Conservation (phyloP, 257 asterid species). For the Parsonsia alboflavescens region DNA sequence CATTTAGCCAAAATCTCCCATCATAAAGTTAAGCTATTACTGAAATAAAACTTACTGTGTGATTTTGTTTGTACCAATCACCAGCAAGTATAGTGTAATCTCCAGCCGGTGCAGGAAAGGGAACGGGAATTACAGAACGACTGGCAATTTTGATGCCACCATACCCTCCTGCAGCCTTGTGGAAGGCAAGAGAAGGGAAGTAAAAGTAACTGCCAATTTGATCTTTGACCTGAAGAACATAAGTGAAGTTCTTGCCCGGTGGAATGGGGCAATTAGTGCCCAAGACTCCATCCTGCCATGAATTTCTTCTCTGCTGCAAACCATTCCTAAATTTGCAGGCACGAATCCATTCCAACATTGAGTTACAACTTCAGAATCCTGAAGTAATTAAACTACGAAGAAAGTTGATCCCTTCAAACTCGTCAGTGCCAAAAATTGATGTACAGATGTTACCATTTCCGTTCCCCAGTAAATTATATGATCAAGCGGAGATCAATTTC, state of each 20-base stretch:
- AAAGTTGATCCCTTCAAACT: neutral
- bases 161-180: constrained; percentile 25
- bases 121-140: constrained; percentile 22
- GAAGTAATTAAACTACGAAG: neutral
- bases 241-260: constrained; percentile 35
- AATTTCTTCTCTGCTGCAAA: constrained; percentile 36
- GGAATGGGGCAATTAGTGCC: constrained; percentile 41
- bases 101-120: constrained; percentile 21
- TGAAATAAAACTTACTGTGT: constrained; percentile 10
- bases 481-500: neutral
- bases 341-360: neutral
- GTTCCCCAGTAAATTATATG: neutral
- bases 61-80: constrained; percentile 24
- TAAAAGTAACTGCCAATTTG: constrained; percentile 38
- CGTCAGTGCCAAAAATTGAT: neutral
- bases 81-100: constrained; percentile 22
- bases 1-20: neutral
- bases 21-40: neutral
- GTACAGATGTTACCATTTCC: neutral
- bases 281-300: constrained; percentile 45
- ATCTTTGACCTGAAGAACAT: constrained; percentile 36
- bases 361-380: neutral
- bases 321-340: constrained; percentile 28
- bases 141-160: constrained; percentile 24
- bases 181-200: constrained; percentile 40